These are phyloP conservation scores for Apiospora rasikravindrae DNA, from an alignment of 2,329 filamentous ascomycete genomes.

Conservation along the genomic window DNA sequence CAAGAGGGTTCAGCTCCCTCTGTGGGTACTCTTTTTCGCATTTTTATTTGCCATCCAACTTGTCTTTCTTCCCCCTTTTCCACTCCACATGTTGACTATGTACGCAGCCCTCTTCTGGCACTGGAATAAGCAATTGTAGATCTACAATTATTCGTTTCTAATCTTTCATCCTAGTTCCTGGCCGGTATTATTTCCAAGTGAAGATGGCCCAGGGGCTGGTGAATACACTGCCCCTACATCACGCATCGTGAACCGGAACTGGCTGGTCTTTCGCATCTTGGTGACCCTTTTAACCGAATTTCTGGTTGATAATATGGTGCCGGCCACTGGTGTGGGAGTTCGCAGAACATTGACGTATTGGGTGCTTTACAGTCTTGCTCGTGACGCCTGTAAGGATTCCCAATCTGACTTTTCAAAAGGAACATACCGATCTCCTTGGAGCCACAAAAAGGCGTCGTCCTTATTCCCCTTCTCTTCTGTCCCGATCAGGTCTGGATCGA, in stretches of 20 bases:
- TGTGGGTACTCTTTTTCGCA: neutral
- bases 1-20: neutral
- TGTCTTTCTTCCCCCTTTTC: neutral
- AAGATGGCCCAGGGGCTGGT: too few species aligned
- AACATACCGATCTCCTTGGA: conserved; percentile 34
- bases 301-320: too few species aligned
- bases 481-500: conserved; percentile 39
- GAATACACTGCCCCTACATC: too few species aligned
- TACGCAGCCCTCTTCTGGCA: neutral
- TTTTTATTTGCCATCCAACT: neutral
- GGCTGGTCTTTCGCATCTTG: too few species aligned
- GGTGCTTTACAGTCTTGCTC: conserved; percentile 23
- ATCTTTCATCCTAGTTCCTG: neutral
- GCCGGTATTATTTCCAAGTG: too few species aligned
- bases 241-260: too few species aligned
- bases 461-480: conserved; percentile 32
- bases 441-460: conserved; percentile 37
- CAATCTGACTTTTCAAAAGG: conserved; percentile 40
- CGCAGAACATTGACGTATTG: too few species aligned
- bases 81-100: neutral
- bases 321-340: too few species aligned
- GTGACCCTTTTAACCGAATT: too few species aligned
- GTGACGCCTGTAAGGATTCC: conserved; percentile 36
- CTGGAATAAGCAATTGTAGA: neutral
- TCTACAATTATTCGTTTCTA: too few species aligned